Evolutionary conservation across 306 rosid species (phyloP).

Genomic region (Acacia melanoxylon): DNA sequence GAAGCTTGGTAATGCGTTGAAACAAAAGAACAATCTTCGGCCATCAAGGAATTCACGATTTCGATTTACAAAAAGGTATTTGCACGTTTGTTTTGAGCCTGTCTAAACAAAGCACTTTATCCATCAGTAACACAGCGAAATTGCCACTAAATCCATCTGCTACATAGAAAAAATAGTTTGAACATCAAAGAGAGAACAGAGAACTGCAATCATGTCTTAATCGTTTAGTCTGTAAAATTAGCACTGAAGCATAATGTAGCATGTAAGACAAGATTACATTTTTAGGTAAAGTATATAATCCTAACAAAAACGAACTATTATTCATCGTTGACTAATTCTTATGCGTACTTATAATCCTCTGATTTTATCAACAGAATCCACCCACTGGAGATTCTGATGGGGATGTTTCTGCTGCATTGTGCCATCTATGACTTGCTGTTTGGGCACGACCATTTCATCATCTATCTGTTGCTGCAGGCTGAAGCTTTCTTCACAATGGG

Average conservation of each 20-base stretch:
- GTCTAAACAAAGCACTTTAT: constrained; percentile 24
- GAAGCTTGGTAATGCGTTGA: constrained; percentile 52
- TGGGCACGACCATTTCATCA: constrained; percentile 50
- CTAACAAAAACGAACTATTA: constrained; percentile 10
- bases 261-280: constrained; percentile 15
- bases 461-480: constrained; percentile 58
- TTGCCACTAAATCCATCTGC: constrained; percentile 13
- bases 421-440: constrained; percentile 51
- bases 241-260: constrained; percentile 10
- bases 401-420: constrained; percentile 63
- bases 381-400: constrained; percentile 61
- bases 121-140: constrained; percentile 2
- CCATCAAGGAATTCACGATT: constrained; percentile 31
- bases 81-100: constrained; percentile 15
- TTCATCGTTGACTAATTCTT: constrained; percentile 13
- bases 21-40: constrained; percentile 42
- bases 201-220: neutral
- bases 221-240: constrained; percentile 3
- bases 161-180: constrained; percentile 7
- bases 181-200: constrained; percentile 3
- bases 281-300: constrained; percentile 13
- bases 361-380: constrained; percentile 44
- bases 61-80: constrained; percentile 38
- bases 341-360: constrained; percentile 17
- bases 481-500: constrained; percentile 64